Conservation (phyloP, 192 early-diverging fungal genomes). For the Umbelopsis ramanniana region DNA sequence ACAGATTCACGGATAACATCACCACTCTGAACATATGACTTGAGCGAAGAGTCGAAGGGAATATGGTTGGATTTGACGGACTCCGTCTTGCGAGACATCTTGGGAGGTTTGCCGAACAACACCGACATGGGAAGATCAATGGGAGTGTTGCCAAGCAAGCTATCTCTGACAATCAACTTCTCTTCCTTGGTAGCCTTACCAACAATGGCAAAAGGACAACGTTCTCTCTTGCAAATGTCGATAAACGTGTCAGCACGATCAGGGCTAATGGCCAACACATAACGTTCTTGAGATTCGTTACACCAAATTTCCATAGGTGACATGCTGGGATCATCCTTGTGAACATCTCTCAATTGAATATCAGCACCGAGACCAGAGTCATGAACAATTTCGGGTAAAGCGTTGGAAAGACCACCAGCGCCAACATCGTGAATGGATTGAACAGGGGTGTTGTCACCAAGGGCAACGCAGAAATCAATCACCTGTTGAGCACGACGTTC, state of each 20-base stretch:
- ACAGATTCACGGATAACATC: conserved; percentile 67
- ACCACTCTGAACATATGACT: conserved; percentile 59
- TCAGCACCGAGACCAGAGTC: conserved; percentile 89
- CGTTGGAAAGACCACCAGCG: conserved; percentile 98
- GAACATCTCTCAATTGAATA: conserved; percentile 92
- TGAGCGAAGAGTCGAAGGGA: conserved; percentile 62
- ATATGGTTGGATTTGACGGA: conserved; percentile 55
- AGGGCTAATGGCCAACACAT: conserved; percentile 89
- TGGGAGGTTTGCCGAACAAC: conserved; percentile 96
- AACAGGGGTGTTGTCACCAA: conserved; percentile 85
- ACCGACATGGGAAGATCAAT: conserved; percentile 97
- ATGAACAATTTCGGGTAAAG: conserved; percentile 97
- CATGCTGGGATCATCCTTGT: conserved; percentile 89
- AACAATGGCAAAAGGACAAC: conserved; percentile 90
- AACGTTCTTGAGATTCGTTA: conserved; percentile 99
- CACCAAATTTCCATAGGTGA: conserved; percentile 99
- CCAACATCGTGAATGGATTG: conserved; percentile 98
- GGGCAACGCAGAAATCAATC: conserved; percentile 88
- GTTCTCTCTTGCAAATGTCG: conserved; percentile 84
- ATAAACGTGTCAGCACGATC: conserved; percentile 71
- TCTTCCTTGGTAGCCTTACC: conserved; percentile 87
- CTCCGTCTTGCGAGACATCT: conserved; percentile 82
- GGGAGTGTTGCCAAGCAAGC: conserved; percentile 58
- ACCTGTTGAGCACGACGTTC: conserved; percentile 97
- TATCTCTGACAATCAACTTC: conserved; percentile 81